phyloP scores from a whole-genome alignment of 1,284 basidiomycete species.

The Limonomyces culmigenus region DNA sequence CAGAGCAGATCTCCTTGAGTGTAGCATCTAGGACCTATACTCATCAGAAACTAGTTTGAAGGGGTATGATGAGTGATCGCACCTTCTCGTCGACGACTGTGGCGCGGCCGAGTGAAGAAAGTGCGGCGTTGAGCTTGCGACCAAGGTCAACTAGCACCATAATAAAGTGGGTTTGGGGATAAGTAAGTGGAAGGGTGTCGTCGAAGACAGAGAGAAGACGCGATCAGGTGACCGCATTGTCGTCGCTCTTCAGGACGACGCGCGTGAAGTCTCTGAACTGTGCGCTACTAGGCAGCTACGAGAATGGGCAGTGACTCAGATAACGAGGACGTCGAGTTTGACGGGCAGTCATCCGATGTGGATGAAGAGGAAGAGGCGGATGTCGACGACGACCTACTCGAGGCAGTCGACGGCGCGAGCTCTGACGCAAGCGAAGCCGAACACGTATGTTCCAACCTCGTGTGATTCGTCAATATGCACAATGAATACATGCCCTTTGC shows the following conservation, averaged over 20 bases:
- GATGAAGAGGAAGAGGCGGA: slow-evolving; percentile 55
- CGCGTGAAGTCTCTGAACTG: too few species aligned
- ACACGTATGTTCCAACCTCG: slow-evolving; percentile 9
- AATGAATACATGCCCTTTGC: background rate
- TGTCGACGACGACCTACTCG: slow-evolving; percentile 36
- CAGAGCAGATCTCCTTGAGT: slow-evolving; percentile 90
- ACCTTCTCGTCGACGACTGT: slow-evolving; percentile 85
- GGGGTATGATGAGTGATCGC: slow-evolving; percentile 6
- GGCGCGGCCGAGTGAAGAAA: slow-evolving; percentile 79
- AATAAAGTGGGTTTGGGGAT: too few species aligned
- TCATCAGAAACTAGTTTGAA: slow-evolving; percentile 5
- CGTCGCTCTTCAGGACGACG: too few species aligned
- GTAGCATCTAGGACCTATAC: slow-evolving; percentile 79
- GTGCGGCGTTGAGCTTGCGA: slow-evolving; percentile 82
- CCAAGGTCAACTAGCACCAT: slow-evolving; percentile 98
- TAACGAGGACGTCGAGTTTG: background rate
- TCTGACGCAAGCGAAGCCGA: slow-evolving; percentile 14
- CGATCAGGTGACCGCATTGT: too few species aligned
- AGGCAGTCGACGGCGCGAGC: slow-evolving; percentile 36
- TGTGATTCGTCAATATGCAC: too few species aligned
- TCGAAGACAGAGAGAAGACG: too few species aligned
- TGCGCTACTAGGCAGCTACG: too few species aligned
- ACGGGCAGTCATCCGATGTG: background rate
- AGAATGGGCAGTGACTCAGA: background rate
- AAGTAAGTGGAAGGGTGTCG: too few species aligned